Evolutionary conservation across 176 grass and related monocot genomes (phyloP), one percentile per base, ranked within the genome.

Genomic region (Carex parvula): DNA sequence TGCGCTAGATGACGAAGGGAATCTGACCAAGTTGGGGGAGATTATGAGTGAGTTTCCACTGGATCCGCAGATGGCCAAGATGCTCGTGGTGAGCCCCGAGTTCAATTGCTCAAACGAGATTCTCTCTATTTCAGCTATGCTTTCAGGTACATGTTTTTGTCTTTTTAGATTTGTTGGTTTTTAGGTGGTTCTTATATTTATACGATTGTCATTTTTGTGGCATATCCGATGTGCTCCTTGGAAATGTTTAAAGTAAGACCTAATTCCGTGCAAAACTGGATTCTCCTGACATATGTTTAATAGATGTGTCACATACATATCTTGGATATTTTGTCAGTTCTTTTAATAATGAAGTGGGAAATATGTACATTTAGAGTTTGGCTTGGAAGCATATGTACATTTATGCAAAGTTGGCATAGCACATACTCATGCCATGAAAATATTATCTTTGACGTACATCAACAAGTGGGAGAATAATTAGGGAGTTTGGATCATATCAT

Each of bases 51-150:
- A 99, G 84, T 95, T 99, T 61, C 96, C 93, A 17, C 85, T 99
- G 54, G 96, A 99, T 84, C 96, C 96, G 50, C 96, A 99, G 77
- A 93, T 95, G 93, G 89, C 92, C 7, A 95, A 99, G 89, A 99
- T 99, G 96, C 91, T 99, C 80, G 91, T 92, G 67, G 92, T 95
- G 64, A 94, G 97, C 86, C 91, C 97, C 5, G 91, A 87, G 69
- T 96, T 92, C 81, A 99, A 99, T 87, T 99, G 97, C 88, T 99
- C 91, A 24, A 99, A 99, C 87, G 97, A 99, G 90, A 99, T 99
- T 60, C 84, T 99, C n/a, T 94, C 97, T 1, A 75, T 99, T 83
- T 93, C 91, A 39, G 97, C 97, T 50, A 98, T 98, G 95, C 89
- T 98, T 29, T 98, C 92, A 93, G 95, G 95, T 95, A 91, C 60